phyloP scores from a whole-genome alignment of 768 basidiomycete genomes.

The Auricularia cornea region DNA sequence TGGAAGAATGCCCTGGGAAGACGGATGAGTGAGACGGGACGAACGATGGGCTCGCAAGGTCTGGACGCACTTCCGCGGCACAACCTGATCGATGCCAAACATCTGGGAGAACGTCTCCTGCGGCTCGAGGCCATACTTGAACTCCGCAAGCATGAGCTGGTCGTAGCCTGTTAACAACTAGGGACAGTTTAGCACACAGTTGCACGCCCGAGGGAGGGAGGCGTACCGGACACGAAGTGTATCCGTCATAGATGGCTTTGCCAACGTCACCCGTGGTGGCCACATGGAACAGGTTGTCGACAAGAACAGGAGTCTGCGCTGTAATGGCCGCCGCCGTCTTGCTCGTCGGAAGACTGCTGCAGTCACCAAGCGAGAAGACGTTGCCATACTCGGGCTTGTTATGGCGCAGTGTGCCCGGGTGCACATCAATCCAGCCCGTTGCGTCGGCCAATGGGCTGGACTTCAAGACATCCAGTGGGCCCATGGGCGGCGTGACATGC shows the following conservation, averaged over 20 bases:
- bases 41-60: background rate
- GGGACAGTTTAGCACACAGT: conserved; percentile 22
- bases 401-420: conserved; percentile 74
- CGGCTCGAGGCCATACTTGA: conserved; percentile 84
- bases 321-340: conserved; percentile 96
- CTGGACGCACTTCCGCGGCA: conserved; percentile 53
- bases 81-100: conserved; percentile 62
- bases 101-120: conserved; percentile 72
- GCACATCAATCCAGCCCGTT: conserved; percentile 84
- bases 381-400: conserved; percentile 72
- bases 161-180: conserved; percentile 24
- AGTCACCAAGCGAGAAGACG: conserved; percentile 89
- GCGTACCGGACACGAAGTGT: conserved; percentile 79
- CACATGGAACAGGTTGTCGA: conserved; percentile 76
- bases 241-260: conserved; percentile 74
- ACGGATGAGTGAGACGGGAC: background rate
- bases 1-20: conserved; percentile 67
- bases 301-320: conserved; percentile 81
- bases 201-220: conserved; percentile 34
- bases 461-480: conserved; percentile 75
- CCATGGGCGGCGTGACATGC: conserved; percentile 90
- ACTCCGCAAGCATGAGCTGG: conserved; percentile 72
- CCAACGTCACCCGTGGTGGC: conserved; percentile 66
- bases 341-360: conserved; percentile 84
- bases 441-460: conserved; percentile 68